A percentile compares a stretch with the other conserved stretches of the same genome.
Evolutionary conservation across 2,329 filamentous ascomycete genomes (phyloP).

Genomic region (Proliferodiscus dingleyae): DNA sequence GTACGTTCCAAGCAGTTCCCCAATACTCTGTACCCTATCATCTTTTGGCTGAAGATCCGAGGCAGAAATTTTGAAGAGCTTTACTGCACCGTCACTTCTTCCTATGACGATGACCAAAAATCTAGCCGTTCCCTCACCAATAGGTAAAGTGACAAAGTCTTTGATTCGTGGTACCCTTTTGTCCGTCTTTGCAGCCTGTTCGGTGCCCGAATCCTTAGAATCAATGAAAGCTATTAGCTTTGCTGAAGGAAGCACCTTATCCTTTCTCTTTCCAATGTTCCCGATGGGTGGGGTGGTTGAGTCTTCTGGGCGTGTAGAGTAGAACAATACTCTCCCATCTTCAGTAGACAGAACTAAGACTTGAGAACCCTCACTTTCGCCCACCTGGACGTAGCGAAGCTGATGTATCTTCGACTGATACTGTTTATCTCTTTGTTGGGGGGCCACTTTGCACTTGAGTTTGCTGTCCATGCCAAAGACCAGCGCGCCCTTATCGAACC

Average conservation of each 20-base stretch:
- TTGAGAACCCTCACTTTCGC: constrained; percentile 43
- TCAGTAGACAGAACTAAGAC: constrained; percentile 79
- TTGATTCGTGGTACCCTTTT: constrained; percentile 66
- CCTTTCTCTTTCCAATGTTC: constrained; percentile 34
- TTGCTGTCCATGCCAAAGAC: constrained; percentile 87
- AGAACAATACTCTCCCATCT: constrained; percentile 82
- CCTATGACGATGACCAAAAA: constrained; percentile 62
- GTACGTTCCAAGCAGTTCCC: constrained; percentile 66
- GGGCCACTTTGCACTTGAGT: constrained; percentile 68
- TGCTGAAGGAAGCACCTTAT: constrained; percentile 51
- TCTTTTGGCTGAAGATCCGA: constrained; percentile 32
- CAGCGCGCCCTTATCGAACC: constrained; percentile 78
- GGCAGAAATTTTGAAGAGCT: constrained; percentile 63
- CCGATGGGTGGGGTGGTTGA: constrained; percentile 32
- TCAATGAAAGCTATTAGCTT: constrained; percentile 73
- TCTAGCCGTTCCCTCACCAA: constrained; percentile 33
- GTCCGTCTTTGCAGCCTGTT: constrained; percentile 66
- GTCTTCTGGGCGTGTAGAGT: constrained; percentile 58
- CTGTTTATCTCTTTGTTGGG: constrained; percentile 41
- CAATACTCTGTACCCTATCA: constrained; percentile 25
- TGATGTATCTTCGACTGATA: constrained; percentile 69
- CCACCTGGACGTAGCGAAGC: constrained; percentile 62
- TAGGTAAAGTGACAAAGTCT: constrained; percentile 65
- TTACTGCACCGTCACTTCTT: constrained; percentile 81
- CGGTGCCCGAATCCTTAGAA: constrained; percentile 56